These are phyloP conservation scores for Trichoderma lentiforme DNA, from an alignment of 2,329 filamentous ascomycete species.

Conservation along the genomic window DNA sequence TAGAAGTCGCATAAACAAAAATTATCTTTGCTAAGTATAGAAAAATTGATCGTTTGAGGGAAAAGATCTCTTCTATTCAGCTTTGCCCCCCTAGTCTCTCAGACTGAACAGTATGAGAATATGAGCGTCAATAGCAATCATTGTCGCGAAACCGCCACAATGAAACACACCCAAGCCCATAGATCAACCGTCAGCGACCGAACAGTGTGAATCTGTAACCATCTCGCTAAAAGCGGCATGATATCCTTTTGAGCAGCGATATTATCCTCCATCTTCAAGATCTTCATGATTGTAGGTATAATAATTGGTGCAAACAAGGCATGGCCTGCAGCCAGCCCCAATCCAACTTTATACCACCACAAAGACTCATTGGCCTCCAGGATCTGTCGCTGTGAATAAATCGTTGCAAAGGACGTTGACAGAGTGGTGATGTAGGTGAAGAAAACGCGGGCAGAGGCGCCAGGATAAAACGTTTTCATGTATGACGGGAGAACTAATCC, in stretches of 20 bases:
- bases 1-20: too few relatives aligned
- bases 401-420: not conserved
- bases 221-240: not conserved
- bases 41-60: too few relatives aligned
- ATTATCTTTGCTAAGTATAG: too few relatives aligned
- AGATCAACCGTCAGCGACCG: not conserved
- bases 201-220: not conserved
- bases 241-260: not conserved
- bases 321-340: not conserved
- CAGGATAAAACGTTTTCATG: not conserved
- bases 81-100: not conserved
- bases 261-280: not conserved
- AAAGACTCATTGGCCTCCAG: not conserved
- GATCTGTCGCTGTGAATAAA: not conserved
- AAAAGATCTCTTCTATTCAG: not conserved
- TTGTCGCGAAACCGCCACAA: not conserved
- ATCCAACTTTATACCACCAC: not conserved
- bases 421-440: not conserved
- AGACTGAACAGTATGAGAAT: not conserved
- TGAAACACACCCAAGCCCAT: not conserved
- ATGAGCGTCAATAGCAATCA: not conserved
- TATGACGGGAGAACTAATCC: not conserved
- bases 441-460: not conserved
- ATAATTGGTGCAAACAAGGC: not conserved
- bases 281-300: not conserved